Evolutionary conservation across 805 yeast species (phyloP), one percentile per base, ranked within the genome.

Genomic region (Kodamaea sagamina): DNA sequence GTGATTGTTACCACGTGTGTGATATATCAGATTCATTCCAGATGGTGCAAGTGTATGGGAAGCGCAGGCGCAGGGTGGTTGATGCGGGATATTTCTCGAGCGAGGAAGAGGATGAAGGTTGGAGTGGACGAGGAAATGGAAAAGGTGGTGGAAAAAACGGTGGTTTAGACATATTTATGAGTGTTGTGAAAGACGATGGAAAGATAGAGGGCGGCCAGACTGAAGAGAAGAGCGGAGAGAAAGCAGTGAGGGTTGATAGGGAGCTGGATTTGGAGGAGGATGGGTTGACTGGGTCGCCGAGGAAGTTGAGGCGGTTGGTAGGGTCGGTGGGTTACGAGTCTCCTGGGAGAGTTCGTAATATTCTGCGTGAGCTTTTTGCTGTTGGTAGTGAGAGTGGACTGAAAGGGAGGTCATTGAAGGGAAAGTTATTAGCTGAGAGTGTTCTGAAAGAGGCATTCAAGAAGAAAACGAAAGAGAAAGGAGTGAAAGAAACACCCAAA

Each of bases 231-330:
- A n/a, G 10, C 4, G 13, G 10, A 25, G 10, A 25, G 15, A 24
- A 21, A 13, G 38, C 9, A 34, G 12, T 34, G 38, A 21, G 24
- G 17, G n/a, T 8, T 6, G 11, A 19, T 24, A 12, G 31, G 21
- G 31, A 24, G 19, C 4, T 29, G 34, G 34, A 29, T 8, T 29
- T 29, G 7, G 34, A 29, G 15, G 19, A 29, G 12, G 34, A 29
- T 13, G 19, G 15, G 19, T 29, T 29, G 18, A 29, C 34, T 13
- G 17, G 34, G n/a, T 58, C 62, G 11, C 62, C 62, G 3, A 44
- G 39, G 19, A 52, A 49, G 24, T 32, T 39, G 15, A 36, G 35
- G 21, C 28, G 24, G 11, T 31, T 39, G 21, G 17, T 46, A 19
- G 35, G 21, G 7, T 21, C 38, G 13, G 22, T 44, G 5, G 44